Evolutionary conservation across 768 basidiomycete species (phyloP).

Genomic region (Favolaschia claudopus): DNA sequence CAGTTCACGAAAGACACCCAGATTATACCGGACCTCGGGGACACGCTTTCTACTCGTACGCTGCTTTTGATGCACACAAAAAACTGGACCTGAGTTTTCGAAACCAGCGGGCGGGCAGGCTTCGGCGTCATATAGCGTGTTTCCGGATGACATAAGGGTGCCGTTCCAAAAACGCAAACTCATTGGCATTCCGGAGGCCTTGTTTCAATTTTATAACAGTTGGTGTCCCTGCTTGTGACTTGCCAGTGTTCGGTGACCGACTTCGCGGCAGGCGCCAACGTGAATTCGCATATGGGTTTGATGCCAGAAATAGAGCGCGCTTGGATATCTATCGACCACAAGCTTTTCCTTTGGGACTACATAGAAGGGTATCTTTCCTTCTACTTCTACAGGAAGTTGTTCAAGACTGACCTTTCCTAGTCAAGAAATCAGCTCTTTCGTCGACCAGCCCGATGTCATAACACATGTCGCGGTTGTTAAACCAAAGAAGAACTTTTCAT

Average conservation of each 20-base stretch:
- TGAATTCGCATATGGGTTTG: constrained; percentile 87
- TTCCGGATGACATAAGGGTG: constrained; percentile 78
- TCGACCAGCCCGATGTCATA: constrained; percentile 90
- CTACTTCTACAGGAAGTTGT: background rate
- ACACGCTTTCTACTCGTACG: constrained; percentile 69
- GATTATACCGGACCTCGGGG: constrained; percentile 78
- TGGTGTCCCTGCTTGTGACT: constrained; percentile 32
- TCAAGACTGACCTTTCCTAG: constrained; percentile 43
- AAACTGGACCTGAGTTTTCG: constrained; percentile 11
- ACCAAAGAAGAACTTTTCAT: constrained; percentile 89
- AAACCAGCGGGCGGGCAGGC: constrained; percentile 67
- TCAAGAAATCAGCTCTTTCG: constrained; percentile 91
- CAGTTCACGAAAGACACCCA: constrained; percentile 77
- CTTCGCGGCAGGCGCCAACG: constrained; percentile 59
- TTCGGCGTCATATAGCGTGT: constrained; percentile 81
- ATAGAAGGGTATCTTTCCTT: constrained; percentile 86
- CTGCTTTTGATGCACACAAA: constrained; percentile 12
- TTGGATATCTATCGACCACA: constrained; percentile 95
- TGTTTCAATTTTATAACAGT: constrained; percentile 85
- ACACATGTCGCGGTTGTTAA: constrained; percentile 87
- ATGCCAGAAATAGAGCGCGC: constrained; percentile 93
- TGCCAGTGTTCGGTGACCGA: background rate
- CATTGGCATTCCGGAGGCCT: constrained; percentile 76
- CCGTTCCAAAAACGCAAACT: constrained; percentile 83
- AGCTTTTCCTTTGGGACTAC: constrained; percentile 97